A percentile compares a stretch with the other conserved stretches of the same genome.
These are phyloP conservation scores for Venturia asperata DNA, from an alignment of 2,329 filamentous ascomycete species.

Conservation along the genomic window DNA sequence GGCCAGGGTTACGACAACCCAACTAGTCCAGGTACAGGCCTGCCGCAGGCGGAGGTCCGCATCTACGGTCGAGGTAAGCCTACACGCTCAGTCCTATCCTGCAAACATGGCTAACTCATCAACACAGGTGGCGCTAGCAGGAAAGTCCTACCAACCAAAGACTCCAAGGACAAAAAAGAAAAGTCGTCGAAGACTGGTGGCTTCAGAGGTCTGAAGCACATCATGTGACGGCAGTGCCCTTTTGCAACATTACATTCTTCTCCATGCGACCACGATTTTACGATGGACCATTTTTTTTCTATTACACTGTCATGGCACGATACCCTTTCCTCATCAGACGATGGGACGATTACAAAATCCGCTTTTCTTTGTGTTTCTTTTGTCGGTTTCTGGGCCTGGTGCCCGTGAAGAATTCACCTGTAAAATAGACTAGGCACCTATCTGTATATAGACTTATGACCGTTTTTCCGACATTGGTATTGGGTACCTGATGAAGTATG, in stretches of 20 bases:
- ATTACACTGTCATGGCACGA: neutral
- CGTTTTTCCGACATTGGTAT: too few relatives aligned
- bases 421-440: too few relatives aligned
- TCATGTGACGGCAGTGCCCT: conserved; percentile 21
- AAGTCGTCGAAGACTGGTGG: conserved; percentile 35
- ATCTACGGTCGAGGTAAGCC: conserved; percentile 50
- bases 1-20: conserved; percentile 2
- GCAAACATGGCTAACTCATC: neutral
- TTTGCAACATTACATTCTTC: neutral
- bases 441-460: too few relatives aligned
- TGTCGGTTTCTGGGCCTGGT: too few relatives aligned
- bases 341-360: neutral
- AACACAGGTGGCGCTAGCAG: conserved; percentile 7
- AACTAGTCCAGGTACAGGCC: neutral
- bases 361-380: too few relatives aligned
- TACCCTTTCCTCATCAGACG: neutral
- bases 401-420: too few relatives aligned
- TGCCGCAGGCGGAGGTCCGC: conserved; percentile 39
- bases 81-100: neutral
- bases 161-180: conserved; percentile 32
- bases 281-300: neutral
- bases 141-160: conserved; percentile 21
- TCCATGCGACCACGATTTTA: neutral
- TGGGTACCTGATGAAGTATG: too few relatives aligned
- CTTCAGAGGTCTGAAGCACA: conserved; percentile 34